phyloP scores from a whole-genome alignment of 1,284 basidiomycete genomes.

The Caloboletus inedulis region DNA sequence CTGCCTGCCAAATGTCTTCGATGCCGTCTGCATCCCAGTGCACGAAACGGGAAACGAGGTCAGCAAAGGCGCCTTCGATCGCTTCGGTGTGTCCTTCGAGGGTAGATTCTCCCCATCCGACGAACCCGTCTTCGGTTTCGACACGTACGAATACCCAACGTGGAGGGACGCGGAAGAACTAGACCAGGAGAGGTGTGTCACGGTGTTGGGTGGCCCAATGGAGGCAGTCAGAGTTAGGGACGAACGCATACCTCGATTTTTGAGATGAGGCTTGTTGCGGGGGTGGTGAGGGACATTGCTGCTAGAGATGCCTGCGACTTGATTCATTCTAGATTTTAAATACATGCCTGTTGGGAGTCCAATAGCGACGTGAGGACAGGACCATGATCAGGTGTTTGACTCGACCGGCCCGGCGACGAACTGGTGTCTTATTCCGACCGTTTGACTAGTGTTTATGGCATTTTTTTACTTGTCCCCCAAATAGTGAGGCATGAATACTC shows the following conservation, averaged over 20 bases:
- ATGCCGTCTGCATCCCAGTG: constrained; percentile 69
- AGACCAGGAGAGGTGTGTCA: not conserved
- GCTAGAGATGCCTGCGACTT: not conserved
- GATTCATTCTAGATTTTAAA: not conserved
- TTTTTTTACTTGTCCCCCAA: too few relatives aligned
- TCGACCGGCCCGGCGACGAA: not conserved
- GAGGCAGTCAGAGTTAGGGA: not conserved
- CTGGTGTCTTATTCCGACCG: not conserved
- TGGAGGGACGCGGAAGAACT: constrained; percentile 69
- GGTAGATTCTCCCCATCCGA: constrained; percentile 71
- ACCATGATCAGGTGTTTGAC: constrained; percentile 1
- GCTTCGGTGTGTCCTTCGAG: constrained; percentile 75
- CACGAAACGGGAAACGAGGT: constrained; percentile 61
- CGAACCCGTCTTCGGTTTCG: constrained; percentile 61
- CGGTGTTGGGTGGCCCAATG: not conserved
- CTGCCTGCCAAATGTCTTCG: constrained; percentile 69
- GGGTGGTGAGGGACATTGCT: constrained; percentile 20
- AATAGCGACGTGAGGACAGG: too few relatives aligned
- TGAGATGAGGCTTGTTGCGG: constrained; percentile 17
- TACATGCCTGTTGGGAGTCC: not conserved
- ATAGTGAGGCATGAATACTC: not conserved
- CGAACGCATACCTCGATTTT: constrained; percentile 19
- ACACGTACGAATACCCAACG: constrained; percentile 78
- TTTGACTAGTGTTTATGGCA: not conserved
- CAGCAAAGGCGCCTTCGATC: constrained; percentile 66